These are phyloP conservation scores for Penicillium sp. DNA, from an alignment of 2,329 filamentous ascomycete species.

Conservation along the genomic window DNA sequence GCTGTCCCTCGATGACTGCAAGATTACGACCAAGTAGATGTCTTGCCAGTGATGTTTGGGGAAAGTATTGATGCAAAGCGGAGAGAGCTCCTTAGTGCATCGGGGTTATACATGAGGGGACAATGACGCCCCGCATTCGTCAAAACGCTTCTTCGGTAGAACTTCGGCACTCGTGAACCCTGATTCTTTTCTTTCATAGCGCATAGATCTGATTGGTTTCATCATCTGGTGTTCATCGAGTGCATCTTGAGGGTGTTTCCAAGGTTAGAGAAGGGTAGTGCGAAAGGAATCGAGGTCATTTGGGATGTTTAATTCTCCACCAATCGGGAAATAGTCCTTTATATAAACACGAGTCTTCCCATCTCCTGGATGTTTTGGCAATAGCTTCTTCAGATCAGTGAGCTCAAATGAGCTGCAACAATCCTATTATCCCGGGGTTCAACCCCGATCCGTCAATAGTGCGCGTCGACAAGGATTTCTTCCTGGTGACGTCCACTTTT, in stretches of 20 bases:
- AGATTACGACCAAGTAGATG: neutral
- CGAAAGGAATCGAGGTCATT: neutral
- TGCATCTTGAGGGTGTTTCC: neutral
- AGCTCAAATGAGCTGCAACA: constrained; percentile 23
- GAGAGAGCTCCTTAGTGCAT: neutral
- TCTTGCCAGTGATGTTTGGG: neutral
- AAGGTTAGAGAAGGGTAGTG: neutral
- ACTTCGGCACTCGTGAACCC: neutral
- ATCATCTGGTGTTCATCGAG: neutral
- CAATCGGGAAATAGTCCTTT: neutral
- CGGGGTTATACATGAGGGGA: neutral
- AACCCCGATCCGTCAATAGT: constrained; percentile 63
- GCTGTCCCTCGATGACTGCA: too few relatives aligned
- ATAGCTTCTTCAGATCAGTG: neutral
- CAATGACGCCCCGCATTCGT: neutral
- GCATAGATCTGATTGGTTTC: neutral
- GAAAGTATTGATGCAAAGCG: neutral
- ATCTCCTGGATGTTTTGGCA: neutral
- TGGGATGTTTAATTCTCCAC: constrained; percentile 4
- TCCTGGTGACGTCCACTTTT: constrained; percentile 63
- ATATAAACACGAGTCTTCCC: neutral
- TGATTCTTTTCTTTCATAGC: neutral
- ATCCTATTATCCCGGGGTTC: constrained; percentile 62
- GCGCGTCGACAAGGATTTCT: constrained; percentile 55
- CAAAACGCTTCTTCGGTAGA: neutral